These are phyloP conservation scores for Candida michaelii DNA, from an alignment of 805 yeast genomes.

Conservation along the genomic window DNA sequence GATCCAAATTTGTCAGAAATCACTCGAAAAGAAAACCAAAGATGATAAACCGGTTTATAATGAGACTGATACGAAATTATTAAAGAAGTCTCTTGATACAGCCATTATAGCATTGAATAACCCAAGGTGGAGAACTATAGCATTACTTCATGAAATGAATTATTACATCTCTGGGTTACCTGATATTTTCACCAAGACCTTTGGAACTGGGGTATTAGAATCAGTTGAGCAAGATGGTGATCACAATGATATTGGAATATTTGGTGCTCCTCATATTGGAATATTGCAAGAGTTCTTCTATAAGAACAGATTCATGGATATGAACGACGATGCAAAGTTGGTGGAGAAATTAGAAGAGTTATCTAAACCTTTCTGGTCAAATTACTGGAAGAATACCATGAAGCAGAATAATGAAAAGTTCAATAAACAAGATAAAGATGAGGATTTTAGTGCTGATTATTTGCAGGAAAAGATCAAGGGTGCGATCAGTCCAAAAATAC, in stretches of 20 bases:
- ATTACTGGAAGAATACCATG: constrained; percentile 49
- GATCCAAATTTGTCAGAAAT: constrained; percentile 46
- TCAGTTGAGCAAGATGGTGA: constrained; percentile 13
- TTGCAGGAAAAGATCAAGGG: constrained; percentile 13
- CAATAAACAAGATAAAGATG: constrained; percentile 31
- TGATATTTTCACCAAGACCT: constrained; percentile 34
- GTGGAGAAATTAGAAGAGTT: constrained; percentile 28
- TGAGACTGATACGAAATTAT: constrained; percentile 37
- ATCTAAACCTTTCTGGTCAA: constrained; percentile 50
- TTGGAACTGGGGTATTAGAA: constrained; percentile 44
- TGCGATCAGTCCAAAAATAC: not conserved
- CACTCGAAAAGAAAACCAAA: constrained; percentile 37
- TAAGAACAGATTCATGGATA: constrained; percentile 47
- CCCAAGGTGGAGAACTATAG: constrained; percentile 55
- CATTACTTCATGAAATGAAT: constrained; percentile 66
- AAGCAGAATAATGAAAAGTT: constrained; percentile 37
- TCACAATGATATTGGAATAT: constrained; percentile 36
- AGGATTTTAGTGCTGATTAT: constrained; percentile 12
- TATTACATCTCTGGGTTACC: constrained; percentile 52
- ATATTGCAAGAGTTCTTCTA: constrained; percentile 53
- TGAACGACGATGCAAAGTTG: constrained; percentile 28
- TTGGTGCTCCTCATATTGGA: constrained; percentile 60
- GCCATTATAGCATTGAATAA: constrained; percentile 52
- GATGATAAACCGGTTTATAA: constrained; percentile 29
- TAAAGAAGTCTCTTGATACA: constrained; percentile 43